These are phyloP conservation scores for Oleoguttula mirabilis DNA, from an alignment of 495 filamentous ascomycete species.

Conservation along the genomic window DNA sequence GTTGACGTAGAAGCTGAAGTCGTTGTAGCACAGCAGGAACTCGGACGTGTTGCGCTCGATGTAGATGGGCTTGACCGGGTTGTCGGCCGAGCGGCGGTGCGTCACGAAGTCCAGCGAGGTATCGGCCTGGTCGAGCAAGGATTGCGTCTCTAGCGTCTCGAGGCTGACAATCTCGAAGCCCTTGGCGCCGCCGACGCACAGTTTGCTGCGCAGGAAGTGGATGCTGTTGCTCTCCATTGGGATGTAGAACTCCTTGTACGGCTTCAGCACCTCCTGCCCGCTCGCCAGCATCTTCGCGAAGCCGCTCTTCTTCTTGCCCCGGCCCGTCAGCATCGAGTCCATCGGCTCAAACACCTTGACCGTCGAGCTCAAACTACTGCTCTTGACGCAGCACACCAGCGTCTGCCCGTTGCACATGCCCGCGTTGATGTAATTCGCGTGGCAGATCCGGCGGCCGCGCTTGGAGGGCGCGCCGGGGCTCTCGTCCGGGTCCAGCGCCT, in stretches of 20 bases:
- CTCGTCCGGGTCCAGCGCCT: slow-evolving; percentile 74
- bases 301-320: slow-evolving; percentile 85
- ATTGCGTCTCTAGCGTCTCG: slow-evolving; percentile 94
- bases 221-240: slow-evolving; percentile 92
- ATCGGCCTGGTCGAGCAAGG: slow-evolving; percentile 92
- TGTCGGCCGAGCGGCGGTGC: background rate
- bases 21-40: slow-evolving; percentile 94
- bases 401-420: slow-evolving; percentile 91
- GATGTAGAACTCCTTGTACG: slow-evolving; percentile 99
- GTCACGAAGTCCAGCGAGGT: slow-evolving; percentile 89
- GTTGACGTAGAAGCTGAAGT: slow-evolving; percentile 98
- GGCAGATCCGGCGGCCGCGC: slow-evolving; percentile 90
- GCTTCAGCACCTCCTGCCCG: slow-evolving; percentile 84
- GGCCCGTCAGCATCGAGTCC: slow-evolving; percentile 65
- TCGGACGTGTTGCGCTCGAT: slow-evolving; percentile 94
- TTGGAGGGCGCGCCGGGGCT: slow-evolving; percentile 52
- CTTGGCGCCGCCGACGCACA: slow-evolving; percentile 88
- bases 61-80: slow-evolving; percentile 73
- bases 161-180: slow-evolving; percentile 96
- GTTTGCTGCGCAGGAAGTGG: slow-evolving; percentile 90
- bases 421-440: slow-evolving; percentile 96
- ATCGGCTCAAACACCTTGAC: slow-evolving; percentile 98
- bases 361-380: slow-evolving; percentile 74
- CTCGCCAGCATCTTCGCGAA: slow-evolving; percentile 90
- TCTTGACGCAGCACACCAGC: slow-evolving; percentile 90